Base-by-base conservation (phyloP, 306 rosid species). In the Vigna unguiculata region DNA sequence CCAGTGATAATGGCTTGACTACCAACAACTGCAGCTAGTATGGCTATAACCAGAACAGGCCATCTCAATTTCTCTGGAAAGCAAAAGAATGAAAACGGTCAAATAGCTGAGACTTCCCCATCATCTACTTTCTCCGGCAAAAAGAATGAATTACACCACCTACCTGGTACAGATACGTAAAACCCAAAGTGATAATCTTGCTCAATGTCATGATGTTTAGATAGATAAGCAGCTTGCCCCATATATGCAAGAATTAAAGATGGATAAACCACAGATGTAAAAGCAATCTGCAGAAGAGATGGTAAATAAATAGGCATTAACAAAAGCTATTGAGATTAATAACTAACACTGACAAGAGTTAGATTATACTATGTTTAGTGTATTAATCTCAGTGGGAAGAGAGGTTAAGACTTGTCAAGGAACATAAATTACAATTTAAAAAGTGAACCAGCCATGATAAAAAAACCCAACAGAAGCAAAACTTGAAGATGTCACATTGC, bases 181-280 rank as follows among this genome's bases (percentile, higher is more conserved):
- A 89, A 95, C 41, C 97, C 97, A 32, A 92, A 85, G n/a, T 53
- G 79, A 66, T 66, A 77, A 15, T 78, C 73, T 2, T 60, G 40
- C 24, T 22, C 60, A 52, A 53, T 4, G 16, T 6, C 16, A 64
- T 90, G 96, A 68, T 94, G 90, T 54, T 64, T 71, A 30, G 98
- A 92, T 38, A 95, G 86, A 86, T 87, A 95, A 40, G 98, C 98
- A 48, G 98, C 98, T 82, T 95, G 98, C 47, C 98, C 98, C 98
- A 95, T 95, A 75, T 95, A 95, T n/a, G 98, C 98, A 69, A 95
- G 90, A 78, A 92, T 66, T 74, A 92, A 75, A 60, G 97, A 84
- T 32, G 98, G 98, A 88, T 95, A 95, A 84, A 95, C 98, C 85
- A 95, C 79, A 38, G 88, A 85, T 67, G 97, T 89, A 90, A 95